Base-by-base conservation (phyloP, 2,329 filamentous ascomycete species). In the Claviceps humidiphila region DNA sequence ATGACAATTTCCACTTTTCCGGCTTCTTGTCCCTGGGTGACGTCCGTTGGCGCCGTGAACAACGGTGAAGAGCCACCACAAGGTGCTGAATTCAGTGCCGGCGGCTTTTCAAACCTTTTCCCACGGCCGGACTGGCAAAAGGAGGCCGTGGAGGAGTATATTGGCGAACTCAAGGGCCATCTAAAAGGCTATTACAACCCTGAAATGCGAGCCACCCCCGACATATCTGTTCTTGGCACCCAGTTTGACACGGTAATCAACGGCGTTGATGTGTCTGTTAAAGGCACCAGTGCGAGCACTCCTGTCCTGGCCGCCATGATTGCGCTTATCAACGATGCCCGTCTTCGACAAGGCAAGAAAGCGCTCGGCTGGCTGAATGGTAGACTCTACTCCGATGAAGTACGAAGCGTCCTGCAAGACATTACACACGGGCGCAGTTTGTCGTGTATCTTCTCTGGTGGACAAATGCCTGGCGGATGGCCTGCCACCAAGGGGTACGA, bases 21-120 rank as follows among this genome's bases (percentile, higher is more conserved):
- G 0, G 77, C 76, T 0, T 75, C 76, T 0, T 88, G 84, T 58
- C 84, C 83, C 0, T 87, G 78, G 63, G 76, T 87, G 7, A 87
- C 84, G 0, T 68, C 75, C 2, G 77, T 87, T 1, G 84, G 84
- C 6, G 83, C 77, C 1, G 82, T 80, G 1, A 60, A 55, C 41
- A 68, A 68, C 57, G 57, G 57, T 2, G 57, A 58, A 3, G 61
- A 66, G 4, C 70, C 70, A 0, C 68, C 74, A 11, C 61, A 58
- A 2, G 74, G 68, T 2, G 69, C 74, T 2, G 58, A 57, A n/a
- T 75, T 72, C 59, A 75, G 71, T 50, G 67, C 70, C 3, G 74
- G 77, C 7, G 77, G 77, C 4, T 80, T 80, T 64, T 76, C 72
- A 53, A 68, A 73, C 53, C 72, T 73, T 58, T 80, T 78, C 56